Conservation (phyloP, 1,284 basidiomycete species). For the Hypsizygus ulmarius region DNA sequence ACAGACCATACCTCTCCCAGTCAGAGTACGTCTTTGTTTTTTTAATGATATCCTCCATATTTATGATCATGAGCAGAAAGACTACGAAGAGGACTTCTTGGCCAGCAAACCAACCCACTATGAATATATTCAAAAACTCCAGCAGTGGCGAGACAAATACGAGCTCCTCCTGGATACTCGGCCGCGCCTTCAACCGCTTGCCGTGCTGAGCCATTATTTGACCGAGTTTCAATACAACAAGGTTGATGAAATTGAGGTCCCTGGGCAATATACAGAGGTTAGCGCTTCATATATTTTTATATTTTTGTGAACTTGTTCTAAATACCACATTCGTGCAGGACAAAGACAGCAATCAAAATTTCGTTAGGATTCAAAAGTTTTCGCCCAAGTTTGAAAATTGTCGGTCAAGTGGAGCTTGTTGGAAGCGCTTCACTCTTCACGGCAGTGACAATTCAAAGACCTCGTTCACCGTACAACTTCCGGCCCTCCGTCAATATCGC, state of each 20-base stretch:
- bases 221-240: constrained; percentile 98
- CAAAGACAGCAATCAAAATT: constrained; percentile 92
- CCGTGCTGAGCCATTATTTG: constrained; percentile 89
- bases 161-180: constrained; percentile 83
- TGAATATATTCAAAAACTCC: constrained; percentile 88
- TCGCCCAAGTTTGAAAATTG: constrained; percentile 89
- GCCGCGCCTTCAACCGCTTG: constrained; percentile 85
- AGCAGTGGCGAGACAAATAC: constrained; percentile 92
- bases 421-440: constrained; percentile 88
- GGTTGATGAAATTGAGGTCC: constrained; percentile 98
- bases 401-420: constrained; percentile 82
- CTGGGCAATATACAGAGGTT: constrained; percentile 96
- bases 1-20: constrained; percentile 61
- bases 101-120: constrained; percentile 77
- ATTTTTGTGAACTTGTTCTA: constrained; percentile 8
- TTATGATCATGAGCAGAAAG: constrained; percentile 51
- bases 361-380: constrained; percentile 91
- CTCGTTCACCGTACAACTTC: constrained; percentile 91
- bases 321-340: constrained; percentile 58
- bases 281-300: constrained; percentile 18
- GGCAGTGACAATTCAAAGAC: constrained; percentile 91
- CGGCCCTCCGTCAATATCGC: constrained; percentile 83
- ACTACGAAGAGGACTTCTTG: constrained; percentile 93
- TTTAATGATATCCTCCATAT: not conserved
- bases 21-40: constrained; percentile 50